Percentiles rank a stretch among this genome's conserved stretches.
Evolutionary conservation across 176 grass and related monocot genomes (phyloP).

Genomic region (Aegilops speltoides): DNA sequence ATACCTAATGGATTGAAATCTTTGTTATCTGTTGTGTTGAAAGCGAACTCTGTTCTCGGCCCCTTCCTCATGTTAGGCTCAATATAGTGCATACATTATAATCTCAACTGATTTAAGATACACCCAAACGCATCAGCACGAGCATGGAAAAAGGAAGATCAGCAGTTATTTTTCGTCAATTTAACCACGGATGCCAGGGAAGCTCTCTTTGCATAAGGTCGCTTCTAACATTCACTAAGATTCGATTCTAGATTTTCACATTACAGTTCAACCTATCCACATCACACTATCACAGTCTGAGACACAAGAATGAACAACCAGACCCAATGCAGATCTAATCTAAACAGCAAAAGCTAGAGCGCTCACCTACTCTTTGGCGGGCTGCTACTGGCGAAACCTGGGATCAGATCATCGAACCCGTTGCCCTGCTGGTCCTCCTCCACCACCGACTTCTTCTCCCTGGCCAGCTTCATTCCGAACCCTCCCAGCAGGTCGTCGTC

Average conservation of each 20-base stretch:
- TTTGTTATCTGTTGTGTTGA: not conserved
- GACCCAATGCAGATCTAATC: conserved; percentile 46
- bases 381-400: conserved; percentile 60
- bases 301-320: not conserved
- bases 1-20: conserved; percentile 4
- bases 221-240: not conserved
- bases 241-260: not conserved
- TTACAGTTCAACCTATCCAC: conserved; percentile 4
- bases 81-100: not conserved
- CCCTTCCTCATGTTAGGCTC: not conserved
- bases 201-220: not conserved
- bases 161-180: not conserved
- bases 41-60: not conserved
- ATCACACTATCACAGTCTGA: not conserved
- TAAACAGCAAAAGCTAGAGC: conserved; percentile 12
- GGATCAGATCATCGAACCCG: conserved; percentile 78
- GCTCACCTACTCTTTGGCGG: conserved; percentile 43
- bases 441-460: conserved; percentile 29
- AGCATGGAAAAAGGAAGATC: not conserved
- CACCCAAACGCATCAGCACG: not conserved
- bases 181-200: not conserved
- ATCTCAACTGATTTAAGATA: not conserved
- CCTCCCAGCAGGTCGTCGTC: conserved; percentile 66
- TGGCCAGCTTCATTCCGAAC: conserved; percentile 36
- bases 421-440: not conserved